Evolutionary conservation across 331 rosid genomes (phyloP).

Genomic region (Pyracantha coccinea): DNA sequence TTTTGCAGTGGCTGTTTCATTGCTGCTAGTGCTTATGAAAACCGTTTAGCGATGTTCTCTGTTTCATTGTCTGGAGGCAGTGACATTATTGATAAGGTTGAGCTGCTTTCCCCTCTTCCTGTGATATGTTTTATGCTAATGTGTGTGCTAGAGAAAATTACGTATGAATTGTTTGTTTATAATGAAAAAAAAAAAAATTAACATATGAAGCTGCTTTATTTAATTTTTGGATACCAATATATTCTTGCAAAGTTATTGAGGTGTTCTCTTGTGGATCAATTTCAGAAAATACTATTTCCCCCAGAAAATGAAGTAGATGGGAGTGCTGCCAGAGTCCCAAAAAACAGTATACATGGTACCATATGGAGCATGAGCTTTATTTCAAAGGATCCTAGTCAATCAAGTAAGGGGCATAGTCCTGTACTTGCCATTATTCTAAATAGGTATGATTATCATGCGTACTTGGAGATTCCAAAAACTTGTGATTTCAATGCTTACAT

Average conservation of each 20-base stretch:
- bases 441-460: slow-evolving; percentile 39
- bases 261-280: slow-evolving; percentile 18
- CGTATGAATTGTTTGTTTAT: not conserved
- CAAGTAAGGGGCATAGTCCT: slow-evolving; percentile 60
- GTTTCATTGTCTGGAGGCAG: slow-evolving; percentile 50
- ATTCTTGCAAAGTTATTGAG: slow-evolving; percentile 14
- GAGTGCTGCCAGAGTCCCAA: slow-evolving; percentile 32
- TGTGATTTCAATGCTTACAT: not conserved
- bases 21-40: slow-evolving; percentile 86
- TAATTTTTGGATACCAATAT: not conserved
- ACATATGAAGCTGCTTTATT: not conserved
- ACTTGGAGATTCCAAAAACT: not conserved
- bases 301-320: slow-evolving; percentile 52
- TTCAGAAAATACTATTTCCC: slow-evolving; percentile 69
- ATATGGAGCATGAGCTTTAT: slow-evolving; percentile 97
- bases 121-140: not conserved
- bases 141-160: not conserved
- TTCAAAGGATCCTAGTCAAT: slow-evolving; percentile 49
- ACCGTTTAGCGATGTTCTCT: slow-evolving; percentile 70
- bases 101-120: not conserved
- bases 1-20: slow-evolving; percentile 86
- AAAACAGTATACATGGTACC: slow-evolving; percentile 51
- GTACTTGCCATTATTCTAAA: slow-evolving; percentile 74
- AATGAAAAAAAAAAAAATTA: not conserved
- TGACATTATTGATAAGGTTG: slow-evolving; percentile 77